These are phyloP conservation scores for Pichia heedii DNA, from an alignment of 805 yeast genomes.

Conservation along the genomic window DNA sequence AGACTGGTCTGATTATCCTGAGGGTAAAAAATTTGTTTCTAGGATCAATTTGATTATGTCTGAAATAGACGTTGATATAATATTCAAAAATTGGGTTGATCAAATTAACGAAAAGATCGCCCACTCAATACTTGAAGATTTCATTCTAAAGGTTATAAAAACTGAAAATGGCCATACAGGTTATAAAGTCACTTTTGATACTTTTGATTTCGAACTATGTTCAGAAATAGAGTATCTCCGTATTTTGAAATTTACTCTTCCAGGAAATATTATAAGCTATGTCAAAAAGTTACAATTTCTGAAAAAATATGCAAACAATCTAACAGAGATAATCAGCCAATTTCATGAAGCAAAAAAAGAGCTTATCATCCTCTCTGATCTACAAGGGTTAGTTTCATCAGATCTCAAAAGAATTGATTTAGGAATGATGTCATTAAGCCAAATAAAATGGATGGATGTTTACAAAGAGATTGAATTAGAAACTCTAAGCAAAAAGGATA, in stretches of 20 bases:
- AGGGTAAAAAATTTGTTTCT: slow-evolving; percentile 52
- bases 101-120: slow-evolving; percentile 1
- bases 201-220: slow-evolving; percentile 23
- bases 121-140: background rate
- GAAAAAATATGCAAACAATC: slow-evolving; percentile 46
- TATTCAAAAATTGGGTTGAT: slow-evolving; percentile 43
- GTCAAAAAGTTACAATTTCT: slow-evolving; percentile 43
- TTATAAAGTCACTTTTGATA: slow-evolving; percentile 21
- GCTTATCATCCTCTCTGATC: background rate
- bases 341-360: background rate
- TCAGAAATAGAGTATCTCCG: slow-evolving; percentile 46
- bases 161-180: background rate
- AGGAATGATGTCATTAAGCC: background rate
- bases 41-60: slow-evolving; percentile 39
- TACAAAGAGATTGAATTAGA: slow-evolving; percentile 41
- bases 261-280: slow-evolving; percentile 38
- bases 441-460: slow-evolving; percentile 42
- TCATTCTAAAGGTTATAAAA: background rate
- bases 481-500: slow-evolving; percentile 13
- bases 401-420: background rate
- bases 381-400: background rate
- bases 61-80: slow-evolving; percentile 34
- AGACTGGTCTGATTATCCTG: slow-evolving; percentile 54
- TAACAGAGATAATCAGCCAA: slow-evolving; percentile 42
- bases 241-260: slow-evolving; percentile 46